phyloP scores from a whole-genome alignment of 2,329 filamentous ascomycete species.

The Colletotrichum lindemuthianum region DNA sequence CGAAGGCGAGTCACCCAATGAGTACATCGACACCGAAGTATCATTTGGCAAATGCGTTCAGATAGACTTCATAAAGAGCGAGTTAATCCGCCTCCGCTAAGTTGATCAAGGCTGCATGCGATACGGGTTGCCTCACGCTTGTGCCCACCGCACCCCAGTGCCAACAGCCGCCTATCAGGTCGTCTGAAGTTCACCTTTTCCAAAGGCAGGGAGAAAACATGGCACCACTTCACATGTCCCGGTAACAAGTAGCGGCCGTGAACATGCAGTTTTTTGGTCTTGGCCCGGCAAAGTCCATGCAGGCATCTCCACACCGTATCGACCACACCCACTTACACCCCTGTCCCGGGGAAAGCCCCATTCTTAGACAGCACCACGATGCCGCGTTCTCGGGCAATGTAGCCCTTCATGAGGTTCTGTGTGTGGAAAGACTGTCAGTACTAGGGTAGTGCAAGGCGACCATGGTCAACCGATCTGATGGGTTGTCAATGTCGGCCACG shows the following conservation, averaged over 20 bases:
- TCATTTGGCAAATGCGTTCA: not conserved
- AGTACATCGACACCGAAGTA: no score
- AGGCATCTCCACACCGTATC: not conserved
- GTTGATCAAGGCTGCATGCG: conserved; percentile 12
- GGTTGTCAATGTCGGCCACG: no score
- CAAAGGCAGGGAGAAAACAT: not conserved
- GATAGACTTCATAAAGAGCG: conserved; percentile 23
- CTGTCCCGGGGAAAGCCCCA: conserved; percentile 93
- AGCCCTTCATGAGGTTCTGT: conserved; percentile 95
- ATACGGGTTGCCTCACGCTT: not conserved
- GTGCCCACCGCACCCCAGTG: not conserved
- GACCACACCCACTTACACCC: conserved; percentile 55
- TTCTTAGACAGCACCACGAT: conserved; percentile 94
- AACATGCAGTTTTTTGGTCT: not conserved
- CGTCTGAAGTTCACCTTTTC: not conserved
- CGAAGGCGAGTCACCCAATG: no score
- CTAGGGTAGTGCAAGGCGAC: conserved; percentile 40
- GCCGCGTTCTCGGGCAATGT: conserved; percentile 90
- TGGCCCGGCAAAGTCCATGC: conserved; percentile 3
- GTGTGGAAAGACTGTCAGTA: conserved; percentile 42
- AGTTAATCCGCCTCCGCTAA: not conserved
- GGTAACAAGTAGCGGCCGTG: no score
- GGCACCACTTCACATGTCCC: conserved; percentile 9
- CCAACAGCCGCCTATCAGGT: no score
- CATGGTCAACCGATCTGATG: not conserved